These are phyloP conservation scores for Penicillium bialowiezense DNA, from an alignment of 495 filamentous ascomycete genomes.

Conservation along the genomic window DNA sequence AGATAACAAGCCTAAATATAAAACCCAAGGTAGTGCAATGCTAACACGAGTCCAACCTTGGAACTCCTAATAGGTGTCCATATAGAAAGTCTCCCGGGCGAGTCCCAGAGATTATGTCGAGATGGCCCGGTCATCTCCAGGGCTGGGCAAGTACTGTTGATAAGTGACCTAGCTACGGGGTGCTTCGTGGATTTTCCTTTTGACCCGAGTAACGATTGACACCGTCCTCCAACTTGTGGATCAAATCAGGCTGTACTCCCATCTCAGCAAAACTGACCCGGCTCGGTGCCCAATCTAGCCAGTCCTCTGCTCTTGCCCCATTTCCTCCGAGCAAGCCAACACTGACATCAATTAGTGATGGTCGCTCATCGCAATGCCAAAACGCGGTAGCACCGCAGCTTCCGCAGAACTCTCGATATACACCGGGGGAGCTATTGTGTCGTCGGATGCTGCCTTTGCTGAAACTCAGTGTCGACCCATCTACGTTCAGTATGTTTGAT, in stretches of 20 bases:
- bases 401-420: conserved; percentile 62
- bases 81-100: no score
- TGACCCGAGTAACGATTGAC: neutral
- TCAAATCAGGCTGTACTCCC: conserved; percentile 43
- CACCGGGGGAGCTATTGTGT: conserved; percentile 53
- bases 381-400: conserved; percentile 66
- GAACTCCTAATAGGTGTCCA: no score
- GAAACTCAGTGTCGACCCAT: conserved; percentile 41
- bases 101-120: no score
- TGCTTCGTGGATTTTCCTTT: no score
- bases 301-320: conserved; percentile 55
- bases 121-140: no score
- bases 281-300: conserved; percentile 59
- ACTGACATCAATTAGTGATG: conserved; percentile 63
- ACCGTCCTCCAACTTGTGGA: conserved; percentile 27
- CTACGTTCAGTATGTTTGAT: conserved; percentile 51
- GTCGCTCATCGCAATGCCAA: conserved; percentile 57
- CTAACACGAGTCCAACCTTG: no score
- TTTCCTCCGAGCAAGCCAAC: conserved; percentile 54
- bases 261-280: conserved; percentile 63
- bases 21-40: no score
- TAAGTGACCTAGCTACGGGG: no score
- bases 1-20: no score
- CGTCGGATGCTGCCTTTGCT: conserved; percentile 43
- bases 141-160: no score